Evolutionary conservation across 306 rosid species (phyloP), one percentile per base, ranked within the genome.

Genomic region (Acacia crassicarpa): DNA sequence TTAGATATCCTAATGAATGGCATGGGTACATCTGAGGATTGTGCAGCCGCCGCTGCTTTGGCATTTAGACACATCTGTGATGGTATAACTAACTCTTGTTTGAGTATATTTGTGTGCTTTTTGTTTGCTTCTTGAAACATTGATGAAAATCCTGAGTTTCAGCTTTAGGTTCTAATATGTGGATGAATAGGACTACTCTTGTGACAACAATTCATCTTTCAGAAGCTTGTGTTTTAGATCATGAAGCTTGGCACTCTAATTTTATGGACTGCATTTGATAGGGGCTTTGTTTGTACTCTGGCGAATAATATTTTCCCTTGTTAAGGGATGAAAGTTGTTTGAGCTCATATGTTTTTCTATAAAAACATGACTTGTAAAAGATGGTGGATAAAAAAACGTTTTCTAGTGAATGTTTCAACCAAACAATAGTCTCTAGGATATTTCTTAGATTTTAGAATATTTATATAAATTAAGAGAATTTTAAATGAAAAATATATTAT

Each of bases 11-110:
- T 96, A 87, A 91, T 94, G 98, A 92, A 88, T 85, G 97, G 97
- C 84, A 94, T 96, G 98, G 89, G 97, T 78, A 87, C 90, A 83
- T 94, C 99, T 22, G 98, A 93, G 81, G 98, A 94, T 74, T 92
- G 91, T 72, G 99, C 99, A 56, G 98, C 99, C 2, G 99, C 98
- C 80, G 99, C 99, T 4, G 97, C 99, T 72, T 71, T 96, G 86
- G 99, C 97, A 15, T 94, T 96, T 83, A 91, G 92, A 79, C 98
- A 96, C 84, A 94, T 96, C 77, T 96, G 98, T 87, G 97, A 94
- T 81, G 99, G 99, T 96, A 90, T 72, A 75, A 38, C 81, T 68
- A 70, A 41, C 74, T 85, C 74, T 45, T 83, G 23, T 72, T 68
- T 44, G 76, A 80, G 79, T 79, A 67, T 76, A 40, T 65, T 75